Evolutionary conservation across 805 yeast genomes (phyloP).

Genomic region (Candida nemodendra): DNA sequence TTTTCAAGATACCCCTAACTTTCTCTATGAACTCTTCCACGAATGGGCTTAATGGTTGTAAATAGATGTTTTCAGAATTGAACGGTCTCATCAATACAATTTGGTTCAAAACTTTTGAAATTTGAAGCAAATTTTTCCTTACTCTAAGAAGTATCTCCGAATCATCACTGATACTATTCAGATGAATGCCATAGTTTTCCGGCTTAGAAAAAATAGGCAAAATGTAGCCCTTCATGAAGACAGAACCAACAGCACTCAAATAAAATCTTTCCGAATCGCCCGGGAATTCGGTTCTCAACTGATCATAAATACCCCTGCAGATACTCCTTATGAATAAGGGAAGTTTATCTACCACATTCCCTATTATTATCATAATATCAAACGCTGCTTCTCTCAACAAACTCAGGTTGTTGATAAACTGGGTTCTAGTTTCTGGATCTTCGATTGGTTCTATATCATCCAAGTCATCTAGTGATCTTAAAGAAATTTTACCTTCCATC

Average conservation of each 20-base stretch:
- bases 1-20: conserved; percentile 43
- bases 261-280: conserved; percentile 58
- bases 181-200: conserved; percentile 53
- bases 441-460: conserved; percentile 66
- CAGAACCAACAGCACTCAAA: conserved; percentile 66
- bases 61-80: conserved; percentile 55
- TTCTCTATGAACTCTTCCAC: conserved; percentile 50
- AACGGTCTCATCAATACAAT: conserved; percentile 68
- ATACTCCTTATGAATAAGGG: conserved; percentile 59
- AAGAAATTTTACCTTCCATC: conserved; percentile 24
- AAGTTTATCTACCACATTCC: conserved; percentile 37
- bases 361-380: conserved; percentile 53
- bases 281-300: conserved; percentile 44
- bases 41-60: conserved; percentile 79
- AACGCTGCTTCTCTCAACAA: conserved; percentile 68
- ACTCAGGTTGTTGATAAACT: conserved; percentile 73
- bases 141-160: conserved; percentile 27
- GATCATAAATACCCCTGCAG: conserved; percentile 42
- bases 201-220: conserved; percentile 48
- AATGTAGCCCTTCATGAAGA: conserved; percentile 54
- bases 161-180: conserved; percentile 24
- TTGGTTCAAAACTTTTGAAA: conserved; percentile 62
- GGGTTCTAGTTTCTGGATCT: conserved; percentile 66
- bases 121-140: conserved; percentile 51
- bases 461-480: conserved; percentile 19